These are phyloP conservation scores for Cyclotella kingstonii DNA, from an alignment of 108 stramenopile species.

Conservation along the genomic window DNA sequence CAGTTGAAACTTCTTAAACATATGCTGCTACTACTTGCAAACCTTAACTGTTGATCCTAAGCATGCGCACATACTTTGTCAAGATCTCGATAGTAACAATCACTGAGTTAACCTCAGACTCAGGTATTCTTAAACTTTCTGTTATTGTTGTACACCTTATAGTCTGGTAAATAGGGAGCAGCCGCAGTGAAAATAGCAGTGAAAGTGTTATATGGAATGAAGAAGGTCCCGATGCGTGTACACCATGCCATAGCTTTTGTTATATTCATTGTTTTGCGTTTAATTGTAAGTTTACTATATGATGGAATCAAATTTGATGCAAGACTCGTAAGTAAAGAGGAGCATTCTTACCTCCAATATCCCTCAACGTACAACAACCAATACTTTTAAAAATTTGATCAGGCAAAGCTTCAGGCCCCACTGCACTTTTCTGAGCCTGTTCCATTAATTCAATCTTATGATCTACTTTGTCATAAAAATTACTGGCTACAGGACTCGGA, in stretches of 20 bases:
- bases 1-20: too few relatives aligned
- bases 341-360: conserved; percentile 67
- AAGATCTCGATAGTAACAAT: too few relatives aligned
- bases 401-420: conserved; percentile 85
- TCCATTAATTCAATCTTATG: conserved; percentile 93
- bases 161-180: conserved; percentile 89
- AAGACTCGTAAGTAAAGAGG: not conserved
- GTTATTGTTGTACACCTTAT: conserved; percentile 78
- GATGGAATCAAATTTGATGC: not conserved
- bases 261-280: not conserved
- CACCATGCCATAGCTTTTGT: conserved; percentile 62
- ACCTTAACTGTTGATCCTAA: too few relatives aligned
- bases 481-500: conserved; percentile 94
- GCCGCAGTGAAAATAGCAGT: conserved; percentile 83
- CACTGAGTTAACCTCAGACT: not conserved
- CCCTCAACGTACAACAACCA: conserved; percentile 85
- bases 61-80: too few relatives aligned
- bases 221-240: conserved; percentile 88
- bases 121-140: conserved; percentile 43
- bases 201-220: conserved; percentile 91
- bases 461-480: conserved; percentile 94
- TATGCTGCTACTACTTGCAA: too few relatives aligned
- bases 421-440: conserved; percentile 86
- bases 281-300: not conserved
- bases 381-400: conserved; percentile 90